Base-by-base conservation (phyloP, 257 asterid genomes). In the Gentiana dahurica region DNA sequence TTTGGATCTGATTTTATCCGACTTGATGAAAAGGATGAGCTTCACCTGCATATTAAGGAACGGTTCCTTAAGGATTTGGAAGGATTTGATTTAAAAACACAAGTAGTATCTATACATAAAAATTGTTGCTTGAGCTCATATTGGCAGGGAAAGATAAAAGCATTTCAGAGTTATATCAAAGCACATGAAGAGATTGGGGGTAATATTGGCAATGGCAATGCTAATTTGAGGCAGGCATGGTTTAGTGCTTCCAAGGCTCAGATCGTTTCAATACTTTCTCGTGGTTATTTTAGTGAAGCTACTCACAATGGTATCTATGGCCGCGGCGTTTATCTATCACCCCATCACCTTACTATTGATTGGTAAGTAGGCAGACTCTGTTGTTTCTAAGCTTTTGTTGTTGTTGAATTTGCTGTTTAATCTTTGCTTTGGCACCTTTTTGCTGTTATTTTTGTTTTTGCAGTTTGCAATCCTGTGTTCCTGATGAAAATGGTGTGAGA, bases 401-500 rank as follows among this genome's bases (percentile, higher is more conserved):
- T 24, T 24, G 24, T 24, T 24, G 24, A 24, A 24, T 24, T 24
- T 24, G 24, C 24, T 24, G 24, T 24, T 24, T 24, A 24, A 24
- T 24, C 24, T 24, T 24, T 24, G 24, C 24, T 24, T 24, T 24
- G 24, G 24, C 24, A 24, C 24, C 24, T 24, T 24, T 24, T 24
- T 24, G 24, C 24, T 24, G 24, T 24, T 24, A 24, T 24, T 24
- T 24, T 1, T 24, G 24, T 24, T 24, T 51, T 58, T 53, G 58
- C 73, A 75, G 84, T 69, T 62, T 60, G 12, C 33, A 39, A 51
- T 70, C 65, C 32, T 62, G 79, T 7, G 65, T 49, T 52, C 74
- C 73, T 63, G 90, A 82, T 55, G 84, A 72, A 63, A 44, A 65
- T 47, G 82, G 86, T 43, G 57, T 82, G 35, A 66, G 77, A 49